A percentile compares a stretch with the other conserved stretches of the same genome.
These are phyloP conservation scores for Thuidium tamariscinum DNA, from an alignment of 225 moss, liverwort and hornwort species.

Conservation along the genomic window DNA sequence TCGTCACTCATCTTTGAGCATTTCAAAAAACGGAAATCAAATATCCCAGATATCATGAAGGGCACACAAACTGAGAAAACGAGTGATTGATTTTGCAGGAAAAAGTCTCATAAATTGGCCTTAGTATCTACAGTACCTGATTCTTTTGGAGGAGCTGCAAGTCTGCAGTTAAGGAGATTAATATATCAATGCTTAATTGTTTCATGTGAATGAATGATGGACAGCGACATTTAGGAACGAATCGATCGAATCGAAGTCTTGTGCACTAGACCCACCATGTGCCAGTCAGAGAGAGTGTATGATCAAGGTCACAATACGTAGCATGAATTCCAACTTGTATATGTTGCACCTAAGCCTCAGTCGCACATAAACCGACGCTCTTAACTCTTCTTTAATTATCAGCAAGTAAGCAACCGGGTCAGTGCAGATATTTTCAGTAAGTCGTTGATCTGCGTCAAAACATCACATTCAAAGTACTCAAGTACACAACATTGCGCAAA, in stretches of 20 bases:
- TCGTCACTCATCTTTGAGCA: background rate
- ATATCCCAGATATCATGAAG: background rate
- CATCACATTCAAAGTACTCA: background rate
- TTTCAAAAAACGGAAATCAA: background rate
- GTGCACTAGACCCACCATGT: constrained; percentile 3
- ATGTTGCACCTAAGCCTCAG: background rate
- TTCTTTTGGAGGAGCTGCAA: background rate
- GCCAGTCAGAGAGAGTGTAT: background rate
- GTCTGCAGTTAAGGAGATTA: background rate
- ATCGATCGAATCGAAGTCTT: background rate
- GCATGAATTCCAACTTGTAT: background rate
- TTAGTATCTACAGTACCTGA: background rate
- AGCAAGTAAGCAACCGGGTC: background rate
- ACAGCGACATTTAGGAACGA: background rate
- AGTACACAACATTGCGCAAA: background rate
- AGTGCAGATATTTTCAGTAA: background rate
- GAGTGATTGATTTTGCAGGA: background rate
- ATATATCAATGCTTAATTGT: background rate
- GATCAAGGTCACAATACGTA: background rate
- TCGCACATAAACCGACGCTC: background rate
- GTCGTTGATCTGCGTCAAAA: background rate
- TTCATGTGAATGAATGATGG: background rate
- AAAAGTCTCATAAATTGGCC: background rate
- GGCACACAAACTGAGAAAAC: background rate
- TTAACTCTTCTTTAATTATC: background rate